phyloP scores from a whole-genome alignment of 495 filamentous ascomycete species.

The Wilcoxina mikolae region DNA sequence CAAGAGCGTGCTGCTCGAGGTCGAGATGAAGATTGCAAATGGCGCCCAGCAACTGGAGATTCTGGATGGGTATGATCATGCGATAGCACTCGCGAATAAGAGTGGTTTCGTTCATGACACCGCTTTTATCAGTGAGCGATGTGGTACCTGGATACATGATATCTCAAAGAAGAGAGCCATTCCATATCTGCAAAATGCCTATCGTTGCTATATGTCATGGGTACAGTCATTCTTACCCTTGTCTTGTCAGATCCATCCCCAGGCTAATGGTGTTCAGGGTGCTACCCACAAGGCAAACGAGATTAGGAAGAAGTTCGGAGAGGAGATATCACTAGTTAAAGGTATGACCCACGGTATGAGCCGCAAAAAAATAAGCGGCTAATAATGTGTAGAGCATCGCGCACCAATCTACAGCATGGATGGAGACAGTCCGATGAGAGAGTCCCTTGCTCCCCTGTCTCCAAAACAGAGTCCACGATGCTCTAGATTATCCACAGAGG shows the following conservation, averaged over 20 bases:
- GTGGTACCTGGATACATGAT: constrained; percentile 21
- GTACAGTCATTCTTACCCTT: no score
- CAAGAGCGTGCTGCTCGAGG: constrained; percentile 24
- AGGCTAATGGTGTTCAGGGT: constrained; percentile 10
- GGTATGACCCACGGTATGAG: background rate
- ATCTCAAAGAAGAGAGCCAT: constrained; percentile 23
- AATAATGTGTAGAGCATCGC: background rate
- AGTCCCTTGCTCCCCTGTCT: constrained; percentile 4
- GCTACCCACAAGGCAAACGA: constrained; percentile 26
- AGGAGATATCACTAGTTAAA: constrained; percentile 14
- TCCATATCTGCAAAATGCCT: constrained; percentile 26
- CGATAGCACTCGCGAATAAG: constrained; percentile 23
- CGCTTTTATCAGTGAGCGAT: constrained; percentile 27
- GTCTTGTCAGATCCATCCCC: no score
- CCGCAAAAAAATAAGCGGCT: background rate
- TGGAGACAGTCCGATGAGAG: background rate
- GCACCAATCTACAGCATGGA: background rate
- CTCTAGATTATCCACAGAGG: constrained; percentile 18
- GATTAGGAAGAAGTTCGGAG: constrained; percentile 18
- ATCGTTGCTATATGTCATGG: constrained; percentile 24
- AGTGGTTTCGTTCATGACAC: constrained; percentile 25
- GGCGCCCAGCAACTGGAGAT: constrained; percentile 23
- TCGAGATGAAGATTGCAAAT: constrained; percentile 16
- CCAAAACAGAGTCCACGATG: constrained; percentile 23
- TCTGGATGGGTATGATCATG: constrained; percentile 27